Percentiles rank a stretch among this genome's conserved stretches.
phyloP scores from a whole-genome alignment of 257 asterid species.

The Sherardia arvensis region DNA sequence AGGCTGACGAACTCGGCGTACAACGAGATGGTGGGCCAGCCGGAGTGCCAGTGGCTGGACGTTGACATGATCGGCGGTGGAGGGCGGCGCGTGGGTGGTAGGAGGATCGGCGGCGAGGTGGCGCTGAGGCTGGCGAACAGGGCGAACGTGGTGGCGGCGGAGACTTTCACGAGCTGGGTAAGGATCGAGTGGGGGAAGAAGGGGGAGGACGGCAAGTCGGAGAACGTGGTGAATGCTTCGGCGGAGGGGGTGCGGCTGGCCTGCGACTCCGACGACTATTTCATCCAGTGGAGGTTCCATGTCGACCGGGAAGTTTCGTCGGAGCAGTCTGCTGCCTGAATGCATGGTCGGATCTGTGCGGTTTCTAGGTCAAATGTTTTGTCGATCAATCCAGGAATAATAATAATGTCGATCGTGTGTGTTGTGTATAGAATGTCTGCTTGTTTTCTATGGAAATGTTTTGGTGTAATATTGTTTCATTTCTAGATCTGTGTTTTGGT shows the following conservation, averaged over 20 bases:
- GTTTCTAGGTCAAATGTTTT: neutral
- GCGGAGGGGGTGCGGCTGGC: conserved; percentile 44
- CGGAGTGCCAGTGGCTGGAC: conserved; percentile 86
- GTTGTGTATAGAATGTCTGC: neutral
- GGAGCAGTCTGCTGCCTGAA: neutral
- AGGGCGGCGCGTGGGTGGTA: conserved; percentile 13
- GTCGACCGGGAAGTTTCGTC: conserved; percentile 1
- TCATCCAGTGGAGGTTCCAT: conserved; percentile 78
- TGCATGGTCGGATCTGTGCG: neutral
- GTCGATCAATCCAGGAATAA: too few species aligned
- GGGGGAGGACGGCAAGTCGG: conserved; percentile 25
- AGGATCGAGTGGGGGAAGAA: conserved; percentile 68
- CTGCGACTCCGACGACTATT: conserved; percentile 50
- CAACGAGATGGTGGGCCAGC: conserved; percentile 90
- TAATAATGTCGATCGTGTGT: neutral
- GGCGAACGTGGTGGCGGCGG: conserved; percentile 1
- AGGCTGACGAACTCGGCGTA: conserved; percentile 68
- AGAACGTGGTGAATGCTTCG: conserved; percentile 34
- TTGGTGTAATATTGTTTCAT: neutral
- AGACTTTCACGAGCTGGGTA: conserved; percentile 53
- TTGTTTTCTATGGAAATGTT: neutral
- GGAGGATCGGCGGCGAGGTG: conserved; percentile 85
- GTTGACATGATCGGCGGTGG: too few species aligned
- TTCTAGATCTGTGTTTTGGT: too few species aligned
- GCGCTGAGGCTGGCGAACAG: conserved; percentile 32